Evolutionary conservation across 164 flowering plant species (phyloP).

Genomic region (Magnolia officinalis): DNA sequence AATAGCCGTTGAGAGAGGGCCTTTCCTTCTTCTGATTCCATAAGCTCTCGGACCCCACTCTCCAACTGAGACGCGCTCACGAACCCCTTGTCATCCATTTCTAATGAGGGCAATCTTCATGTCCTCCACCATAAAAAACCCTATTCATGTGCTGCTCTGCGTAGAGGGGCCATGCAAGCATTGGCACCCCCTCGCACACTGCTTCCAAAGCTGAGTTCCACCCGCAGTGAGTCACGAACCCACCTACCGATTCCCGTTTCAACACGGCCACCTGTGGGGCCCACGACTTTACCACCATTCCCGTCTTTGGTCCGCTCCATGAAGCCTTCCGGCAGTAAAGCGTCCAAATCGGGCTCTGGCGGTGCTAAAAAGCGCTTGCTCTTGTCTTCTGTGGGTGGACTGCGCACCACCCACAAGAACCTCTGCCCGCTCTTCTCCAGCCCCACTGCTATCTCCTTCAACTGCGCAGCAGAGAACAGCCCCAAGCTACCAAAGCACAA

Average conservation of each 20-base stretch:
- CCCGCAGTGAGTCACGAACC: constrained; percentile 48
- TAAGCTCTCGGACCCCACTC: constrained; percentile 14
- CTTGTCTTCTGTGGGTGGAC: constrained; percentile 10
- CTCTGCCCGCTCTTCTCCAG: constrained; percentile 36
- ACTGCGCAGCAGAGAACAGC: constrained; percentile 23
- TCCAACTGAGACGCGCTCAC: constrained; percentile 33
- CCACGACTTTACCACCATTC: constrained; percentile 39
- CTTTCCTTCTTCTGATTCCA: constrained; percentile 17
- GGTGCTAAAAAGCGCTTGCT: too few species aligned
- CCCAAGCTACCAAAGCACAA: constrained; percentile 47
- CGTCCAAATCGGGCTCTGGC: constrained; percentile 17
- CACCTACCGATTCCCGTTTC: constrained; percentile 33
- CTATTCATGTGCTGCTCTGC: constrained; percentile 38
- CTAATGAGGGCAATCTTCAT: constrained; percentile 27
- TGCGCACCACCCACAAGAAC: constrained; percentile 45
- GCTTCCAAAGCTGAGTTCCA: constrained; percentile 48
- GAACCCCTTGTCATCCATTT: constrained; percentile 19
- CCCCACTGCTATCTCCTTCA: constrained; percentile 40
- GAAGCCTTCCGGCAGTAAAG: constrained; percentile 34
- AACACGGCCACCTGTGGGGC: constrained; percentile 43
- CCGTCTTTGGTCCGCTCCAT: constrained; percentile 28
- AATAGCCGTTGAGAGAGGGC: constrained; percentile 1
- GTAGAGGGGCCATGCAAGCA: constrained; percentile 49
- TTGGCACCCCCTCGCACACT: constrained; percentile 39
- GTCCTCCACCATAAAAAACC: constrained; percentile 30